phyloP scores from a whole-genome alignment of 1,284 basidiomycete species.

The Naganishia liquefaciens region DNA sequence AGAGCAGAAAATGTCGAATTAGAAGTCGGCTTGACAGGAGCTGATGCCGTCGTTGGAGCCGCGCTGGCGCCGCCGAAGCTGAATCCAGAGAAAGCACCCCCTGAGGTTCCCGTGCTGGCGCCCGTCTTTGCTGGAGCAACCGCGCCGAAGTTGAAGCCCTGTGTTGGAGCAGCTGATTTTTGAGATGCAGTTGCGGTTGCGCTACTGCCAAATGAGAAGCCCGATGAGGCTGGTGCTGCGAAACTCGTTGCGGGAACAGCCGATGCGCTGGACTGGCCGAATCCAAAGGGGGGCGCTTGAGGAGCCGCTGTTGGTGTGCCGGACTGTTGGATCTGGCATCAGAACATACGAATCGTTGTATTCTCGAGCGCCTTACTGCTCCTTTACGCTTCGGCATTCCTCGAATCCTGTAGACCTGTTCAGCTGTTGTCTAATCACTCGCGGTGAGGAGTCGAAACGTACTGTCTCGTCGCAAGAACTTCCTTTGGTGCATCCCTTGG shows the following conservation, averaged over 20 bases:
- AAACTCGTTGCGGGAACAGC: neutral
- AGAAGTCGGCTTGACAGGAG: constrained; percentile 4
- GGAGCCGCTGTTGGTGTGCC: neutral
- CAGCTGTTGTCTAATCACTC: neutral
- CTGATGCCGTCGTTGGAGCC: constrained; percentile 26
- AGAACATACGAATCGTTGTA: neutral
- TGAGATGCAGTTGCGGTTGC: constrained; percentile 30
- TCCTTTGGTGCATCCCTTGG: constrained; percentile 61
- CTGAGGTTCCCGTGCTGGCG: constrained; percentile 6
- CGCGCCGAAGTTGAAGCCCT: constrained; percentile 23
- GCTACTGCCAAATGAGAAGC: constrained; percentile 31
- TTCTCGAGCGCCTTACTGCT: constrained; percentile 6
- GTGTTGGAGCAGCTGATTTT: constrained; percentile 8
- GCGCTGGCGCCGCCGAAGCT: constrained; percentile 25
- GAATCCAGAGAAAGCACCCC: constrained; percentile 41
- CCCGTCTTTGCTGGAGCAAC: neutral
- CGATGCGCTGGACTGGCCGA: constrained; percentile 7
- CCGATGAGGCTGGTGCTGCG: constrained; percentile 25
- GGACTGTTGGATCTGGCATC: neutral
- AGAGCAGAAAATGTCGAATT: constrained; percentile 9
- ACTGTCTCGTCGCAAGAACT: constrained; percentile 47
- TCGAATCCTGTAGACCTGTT: constrained; percentile 47
- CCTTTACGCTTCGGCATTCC: constrained; percentile 48
- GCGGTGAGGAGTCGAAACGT: neutral
- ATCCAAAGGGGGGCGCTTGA: constrained; percentile 15